Evolutionary conservation across 2,329 filamentous ascomycete genomes (phyloP), one percentile per base, ranked within the genome.

Genomic region (Aureobasidium sp.): DNA sequence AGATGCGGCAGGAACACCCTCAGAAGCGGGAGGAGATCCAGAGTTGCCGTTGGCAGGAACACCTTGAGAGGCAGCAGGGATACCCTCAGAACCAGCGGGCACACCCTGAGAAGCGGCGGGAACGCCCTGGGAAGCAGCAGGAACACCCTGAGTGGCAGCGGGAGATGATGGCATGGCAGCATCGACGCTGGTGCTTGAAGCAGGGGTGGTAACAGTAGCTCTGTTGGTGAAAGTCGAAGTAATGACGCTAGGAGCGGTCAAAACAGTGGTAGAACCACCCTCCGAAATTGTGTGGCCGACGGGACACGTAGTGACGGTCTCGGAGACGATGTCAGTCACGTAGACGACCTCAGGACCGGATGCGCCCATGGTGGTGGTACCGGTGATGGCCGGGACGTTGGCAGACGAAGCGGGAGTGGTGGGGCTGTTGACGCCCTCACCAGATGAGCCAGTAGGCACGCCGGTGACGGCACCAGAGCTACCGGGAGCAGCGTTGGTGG

Each of bases 291-390:
- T 21, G 21, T 21, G 21, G 21, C 21, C 21, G 21, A 21, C 54
- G 11, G 61, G 61, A 37, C 61, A 62, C 1, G 61, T 62, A 2
- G 62, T 63, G 15, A 63, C 42, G 2, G 62, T 63, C 45, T 49
- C 42, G 21, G 48, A 39, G 39, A 60, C 39, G 34, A 63, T 42
- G 15, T 63, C 62, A 32, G 62, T 63, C 34, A 63, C 54, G 42
- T 60, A 60, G 41, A 63, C 62, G 29, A 55, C 21, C 41, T 48
- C 60, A 15, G 41, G 45, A 8, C 39, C 50, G 13, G 41, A 30
- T n/a, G 44, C 2, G 25, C 44, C 44, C 34, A 49, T 41, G 64
- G 53, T 59, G 41, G 54, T 44, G 4, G 44, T 44, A 5, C 54
- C 42, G 13, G 42, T 48, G 39, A 57, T 29, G 4, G 54, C 54